Base-by-base conservation (phyloP, 2,329 filamentous ascomycete genomes). In the Penicillium griseofulvum region DNA sequence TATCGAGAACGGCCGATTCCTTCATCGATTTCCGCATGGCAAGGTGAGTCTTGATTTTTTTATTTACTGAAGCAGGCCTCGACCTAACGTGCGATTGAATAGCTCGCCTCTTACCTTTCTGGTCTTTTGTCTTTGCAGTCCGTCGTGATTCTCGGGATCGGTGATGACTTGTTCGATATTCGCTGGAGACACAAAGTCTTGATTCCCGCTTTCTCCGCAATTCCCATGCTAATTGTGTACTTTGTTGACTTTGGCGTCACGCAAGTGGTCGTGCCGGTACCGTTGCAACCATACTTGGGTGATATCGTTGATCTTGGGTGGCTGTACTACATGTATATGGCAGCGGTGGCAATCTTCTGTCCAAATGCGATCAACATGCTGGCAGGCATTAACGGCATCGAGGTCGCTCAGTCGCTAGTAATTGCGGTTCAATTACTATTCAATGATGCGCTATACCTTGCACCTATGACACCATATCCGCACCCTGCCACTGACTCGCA, bases 341-440 rank as follows among this genome's bases (percentile, higher is more conserved):
- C 91, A 49, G 88, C 89, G 54, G 84, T 99, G 64, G 90, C 93
- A 71, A 99, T 99, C 74, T 99, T 99, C 79, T 96, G 91, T 65
- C 92, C 94, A 7, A 97, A 99, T 78, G 91, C 91, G 74, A 99
- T 99, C 83, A 99, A 99, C 80, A 99, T 99, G 77, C 81, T 99
- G n/a, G 94, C 94, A 0, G 94, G 94, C n/a, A 90, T 99, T 75
- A 99, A 99, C 74, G 94, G 94, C 52, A 94, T 99, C 71, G 94
- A 99, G 74, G 94, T 97, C 52, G 86, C 89, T 11, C 94, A 99
- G 76, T 97, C 91, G 56, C 80, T 99, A 59, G 89, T 96, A 60
- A 90, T 99, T 70, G 93, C 92, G 26, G 74, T 86, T 50, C 83
- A 97, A 48, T 84, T 99, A 63, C 84, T 88, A 56, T 77, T 91